Evolutionary conservation across 139 green algal genomes (phyloP).

Genomic region (Spirogloea muscicola): DNA sequence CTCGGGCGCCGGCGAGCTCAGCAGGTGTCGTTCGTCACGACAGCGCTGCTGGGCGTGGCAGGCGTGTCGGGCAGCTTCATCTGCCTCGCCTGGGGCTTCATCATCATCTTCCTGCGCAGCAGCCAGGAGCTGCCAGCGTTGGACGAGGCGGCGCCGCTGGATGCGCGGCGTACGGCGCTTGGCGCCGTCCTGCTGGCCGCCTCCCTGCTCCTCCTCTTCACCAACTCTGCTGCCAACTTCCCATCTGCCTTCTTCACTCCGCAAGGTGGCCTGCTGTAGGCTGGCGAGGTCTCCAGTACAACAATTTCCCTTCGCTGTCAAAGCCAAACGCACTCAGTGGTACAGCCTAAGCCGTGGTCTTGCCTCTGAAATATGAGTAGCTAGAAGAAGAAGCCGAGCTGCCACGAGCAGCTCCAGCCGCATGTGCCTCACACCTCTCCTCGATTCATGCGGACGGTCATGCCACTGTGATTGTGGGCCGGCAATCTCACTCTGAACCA

Average conservation of each 20-base stretch:
- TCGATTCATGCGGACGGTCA: no score
- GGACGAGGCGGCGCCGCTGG: slow-evolving; percentile 20
- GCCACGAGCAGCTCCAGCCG: no score
- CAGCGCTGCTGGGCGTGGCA: neutral
- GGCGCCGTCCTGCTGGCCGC: slow-evolving; percentile 12
- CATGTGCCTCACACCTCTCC: no score
- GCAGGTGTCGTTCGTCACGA: neutral
- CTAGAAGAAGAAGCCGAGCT: no score
- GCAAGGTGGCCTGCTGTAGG: no score
- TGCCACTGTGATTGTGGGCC: no score
- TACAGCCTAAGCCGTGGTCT: no score
- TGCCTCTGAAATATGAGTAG: no score
- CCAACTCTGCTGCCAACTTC: slow-evolving; percentile 34
- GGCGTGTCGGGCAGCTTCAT: slow-evolving; percentile 27
- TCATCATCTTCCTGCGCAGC: slow-evolving; percentile 35
- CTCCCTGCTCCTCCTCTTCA: slow-evolving; percentile 23
- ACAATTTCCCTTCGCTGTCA: no score
- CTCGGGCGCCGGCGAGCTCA: slow-evolving; percentile 20
- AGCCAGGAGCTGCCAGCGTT: slow-evolving; percentile 22
- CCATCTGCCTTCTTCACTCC: slow-evolving; percentile 17
- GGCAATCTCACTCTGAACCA: no score
- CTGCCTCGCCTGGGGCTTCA: slow-evolving; percentile 31
- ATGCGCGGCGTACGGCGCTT: neutral
- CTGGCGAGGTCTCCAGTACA: no score
- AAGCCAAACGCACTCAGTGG: no score